Evolutionary conservation across 2,329 filamentous ascomycete species (phyloP), one percentile per base, ranked within the genome.

Genomic region (Aureobasidium namibiae): DNA sequence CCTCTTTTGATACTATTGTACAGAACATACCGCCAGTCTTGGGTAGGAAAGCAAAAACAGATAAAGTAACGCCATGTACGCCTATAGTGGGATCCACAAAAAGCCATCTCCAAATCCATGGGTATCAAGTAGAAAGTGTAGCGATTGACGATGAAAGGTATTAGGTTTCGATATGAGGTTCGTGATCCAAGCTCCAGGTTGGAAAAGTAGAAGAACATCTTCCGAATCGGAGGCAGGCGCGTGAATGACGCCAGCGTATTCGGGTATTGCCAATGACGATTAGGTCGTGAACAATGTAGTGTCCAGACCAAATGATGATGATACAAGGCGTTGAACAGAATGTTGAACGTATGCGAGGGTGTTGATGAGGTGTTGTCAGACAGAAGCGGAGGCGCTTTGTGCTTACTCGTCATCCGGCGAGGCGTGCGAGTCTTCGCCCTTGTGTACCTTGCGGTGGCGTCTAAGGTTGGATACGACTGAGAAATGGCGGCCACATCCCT

Each of bases 391-490:
- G 36, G 31, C 23, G 21, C 39, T 31, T 31, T 16, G 18, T 31
- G 50, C 57, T 69, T 67, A 75, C 49, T 68, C 70, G 53, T 79
- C 78, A 36, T 78, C 77, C 4, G 77, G 76, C 3, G 78, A 80
- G 29, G 76, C 70, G 61, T 77, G 75, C 39, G 72, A 70, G 63
- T 67, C 69, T 56, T 90, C 87, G 67, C 87, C 86, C 75, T 91
- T 94, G 80, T 99, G 94, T 49, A 97, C 92, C 77, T 97, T 97
- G 71, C 90, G 88, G 76, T 99, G 94, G 68, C 94, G 83, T 64
- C 94, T 86, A 59, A 97, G 79, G 73, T 99, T 99, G 45, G 92
- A 96, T 23, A 97, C 94, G 26, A 97, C 94, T 0, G 92, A 97
- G 74, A 99, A 97, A 69, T 96, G 90, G 67, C 94, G 87, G 39